Percentiles rank a stretch among this genome's conserved stretches.
phyloP scores from a whole-genome alignment of 441 rosid species.

The Gossypium laxum region DNA sequence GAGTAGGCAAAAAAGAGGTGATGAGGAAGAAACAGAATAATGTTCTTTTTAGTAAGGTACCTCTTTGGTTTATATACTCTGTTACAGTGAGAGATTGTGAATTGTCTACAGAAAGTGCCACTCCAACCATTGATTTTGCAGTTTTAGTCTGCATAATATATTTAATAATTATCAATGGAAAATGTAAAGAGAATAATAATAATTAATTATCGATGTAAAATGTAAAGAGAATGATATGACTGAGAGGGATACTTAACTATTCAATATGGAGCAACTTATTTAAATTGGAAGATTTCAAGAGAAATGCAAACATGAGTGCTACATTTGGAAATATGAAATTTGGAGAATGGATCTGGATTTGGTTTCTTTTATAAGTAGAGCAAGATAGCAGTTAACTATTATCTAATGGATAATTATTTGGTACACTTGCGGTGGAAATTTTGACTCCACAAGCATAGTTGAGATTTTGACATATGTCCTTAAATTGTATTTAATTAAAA shows the following conservation, averaged over 20 bases:
- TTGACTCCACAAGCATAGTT: background rate
- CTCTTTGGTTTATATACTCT: slow-evolving; percentile 73
- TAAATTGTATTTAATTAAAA: background rate
- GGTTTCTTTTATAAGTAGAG: background rate
- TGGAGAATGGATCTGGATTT: background rate
- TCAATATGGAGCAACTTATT: slow-evolving; percentile 9
- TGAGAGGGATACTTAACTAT: background rate
- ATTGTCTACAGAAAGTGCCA: slow-evolving; percentile 61
- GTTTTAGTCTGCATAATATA: slow-evolving; percentile 68
- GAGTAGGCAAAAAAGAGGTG: background rate
- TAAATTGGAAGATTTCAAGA: background rate
- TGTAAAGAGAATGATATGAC: background rate
- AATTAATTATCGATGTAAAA: slow-evolving; percentile 5
- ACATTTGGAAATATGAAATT: background rate
- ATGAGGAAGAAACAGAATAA: background rate
- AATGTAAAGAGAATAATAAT: background rate
- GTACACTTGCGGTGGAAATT: background rate
- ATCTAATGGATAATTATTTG: background rate
- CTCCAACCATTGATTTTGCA: slow-evolving; percentile 78
- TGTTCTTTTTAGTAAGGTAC: slow-evolving; percentile 30
- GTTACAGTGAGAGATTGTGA: slow-evolving; percentile 53
- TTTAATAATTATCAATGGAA: slow-evolving; percentile 9
- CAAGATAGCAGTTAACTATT: background rate
- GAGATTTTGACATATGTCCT: background rate
- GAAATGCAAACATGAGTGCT: slow-evolving; percentile 3